phyloP scores from a whole-genome alignment of 805 yeast species.

The Wickerhamiella bombiphila region DNA sequence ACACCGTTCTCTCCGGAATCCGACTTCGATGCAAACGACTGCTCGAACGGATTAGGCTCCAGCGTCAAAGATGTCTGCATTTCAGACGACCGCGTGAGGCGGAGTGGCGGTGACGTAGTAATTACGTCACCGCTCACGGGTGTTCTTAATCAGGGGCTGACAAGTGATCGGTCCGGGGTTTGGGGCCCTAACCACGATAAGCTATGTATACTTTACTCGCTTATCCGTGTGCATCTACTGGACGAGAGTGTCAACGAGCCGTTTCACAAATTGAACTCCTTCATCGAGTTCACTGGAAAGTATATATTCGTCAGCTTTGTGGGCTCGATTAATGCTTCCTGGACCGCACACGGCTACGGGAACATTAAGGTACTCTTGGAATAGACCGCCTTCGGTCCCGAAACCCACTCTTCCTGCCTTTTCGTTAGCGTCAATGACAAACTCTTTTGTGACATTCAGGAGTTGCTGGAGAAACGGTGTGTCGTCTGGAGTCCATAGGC shows the following conservation, averaged over 20 bases:
- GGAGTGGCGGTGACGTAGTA: background rate
- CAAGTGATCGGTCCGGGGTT: too few relatives aligned
- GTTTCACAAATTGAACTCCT: slow-evolving; percentile 4
- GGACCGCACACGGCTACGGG: slow-evolving; percentile 15
- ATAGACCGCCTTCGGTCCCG: slow-evolving; percentile 15
- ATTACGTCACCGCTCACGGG: background rate
- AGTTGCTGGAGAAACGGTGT: slow-evolving; percentile 2
- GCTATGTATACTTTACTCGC: too few relatives aligned
- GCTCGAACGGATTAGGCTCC: slow-evolving; percentile 93
- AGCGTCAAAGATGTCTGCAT: slow-evolving; percentile 39
- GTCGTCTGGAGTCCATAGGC: slow-evolving; percentile 5
- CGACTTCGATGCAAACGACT: slow-evolving; percentile 63
- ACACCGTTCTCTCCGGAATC: background rate
- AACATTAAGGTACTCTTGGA: slow-evolving; percentile 9
- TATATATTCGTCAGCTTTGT: slow-evolving; percentile 14
- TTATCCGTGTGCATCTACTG: background rate
- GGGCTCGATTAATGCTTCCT: slow-evolving; percentile 13
- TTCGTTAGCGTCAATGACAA: background rate
- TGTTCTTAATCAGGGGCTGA: background rate
- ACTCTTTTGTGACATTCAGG: background rate
- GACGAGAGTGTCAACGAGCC: slow-evolving; percentile 1
- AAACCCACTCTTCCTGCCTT: slow-evolving; percentile 7
- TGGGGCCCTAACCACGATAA: too few relatives aligned
- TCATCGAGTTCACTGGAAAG: slow-evolving; percentile 6
- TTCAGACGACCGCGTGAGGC: background rate